Conservation (phyloP, 768 basidiomycete species). For the Filobasidium floriforme region DNA sequence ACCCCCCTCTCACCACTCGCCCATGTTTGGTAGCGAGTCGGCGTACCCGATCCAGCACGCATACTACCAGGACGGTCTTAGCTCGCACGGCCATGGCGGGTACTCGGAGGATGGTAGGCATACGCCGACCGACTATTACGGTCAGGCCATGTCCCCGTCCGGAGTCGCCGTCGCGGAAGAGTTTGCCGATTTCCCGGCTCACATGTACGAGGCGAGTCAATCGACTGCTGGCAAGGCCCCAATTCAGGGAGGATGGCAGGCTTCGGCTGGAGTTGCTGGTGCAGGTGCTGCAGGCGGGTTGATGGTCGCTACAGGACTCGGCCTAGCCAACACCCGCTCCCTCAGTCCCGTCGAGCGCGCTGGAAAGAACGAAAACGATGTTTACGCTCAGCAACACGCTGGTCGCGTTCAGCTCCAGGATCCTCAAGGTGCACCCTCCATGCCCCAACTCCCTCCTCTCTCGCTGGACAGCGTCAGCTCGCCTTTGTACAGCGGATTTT, state of each 20-base stretch:
- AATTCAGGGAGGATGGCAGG: conserved; percentile 2
- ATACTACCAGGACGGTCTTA: conserved; percentile 2
- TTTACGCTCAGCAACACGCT: background rate
- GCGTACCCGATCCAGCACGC: background rate
- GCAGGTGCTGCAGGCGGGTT: background rate
- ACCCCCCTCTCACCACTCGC: background rate
- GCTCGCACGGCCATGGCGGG: conserved; percentile 3
- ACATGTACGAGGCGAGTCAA: background rate
- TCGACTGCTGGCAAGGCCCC: background rate
- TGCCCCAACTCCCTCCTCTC: conserved; percentile 10
- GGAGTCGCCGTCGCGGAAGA: background rate
- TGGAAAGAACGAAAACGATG: background rate
- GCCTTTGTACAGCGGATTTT: conserved; percentile 6
- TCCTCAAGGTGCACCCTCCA: background rate
- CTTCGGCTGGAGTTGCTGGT: background rate
- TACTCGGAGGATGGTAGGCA: conserved; percentile 5
- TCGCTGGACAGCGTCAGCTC: background rate
- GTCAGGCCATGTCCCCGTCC: conserved; percentile 7
- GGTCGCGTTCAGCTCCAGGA: background rate
- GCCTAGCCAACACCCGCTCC: background rate
- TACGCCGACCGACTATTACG: conserved; percentile 17
- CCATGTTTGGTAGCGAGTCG: background rate
- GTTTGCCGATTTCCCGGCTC: conserved; percentile 8
- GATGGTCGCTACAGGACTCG: background rate
- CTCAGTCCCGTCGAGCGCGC: background rate